These are phyloP conservation scores for Fusarium mundagurra DNA, from an alignment of 2,329 filamentous ascomycete genomes.

Conservation along the genomic window DNA sequence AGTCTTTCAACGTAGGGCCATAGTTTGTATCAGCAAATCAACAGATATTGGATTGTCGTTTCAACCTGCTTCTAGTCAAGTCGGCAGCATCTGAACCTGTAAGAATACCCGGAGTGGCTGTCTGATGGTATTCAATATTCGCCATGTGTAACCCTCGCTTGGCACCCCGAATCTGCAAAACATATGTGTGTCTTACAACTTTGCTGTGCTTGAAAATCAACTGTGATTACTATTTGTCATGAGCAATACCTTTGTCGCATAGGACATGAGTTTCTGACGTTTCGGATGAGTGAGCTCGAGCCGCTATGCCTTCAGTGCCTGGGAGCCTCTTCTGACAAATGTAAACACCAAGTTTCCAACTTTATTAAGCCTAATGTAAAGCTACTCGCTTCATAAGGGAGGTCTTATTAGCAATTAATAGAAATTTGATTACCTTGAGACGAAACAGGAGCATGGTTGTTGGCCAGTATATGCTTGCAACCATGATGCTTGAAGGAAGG, in stretches of 20 bases:
- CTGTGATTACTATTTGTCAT: background rate
- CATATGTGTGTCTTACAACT: background rate
- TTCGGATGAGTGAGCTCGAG: conserved; percentile 5
- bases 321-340: background rate
- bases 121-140: background rate
- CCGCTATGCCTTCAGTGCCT: conserved; percentile 1
- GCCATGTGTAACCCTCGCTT: conserved; percentile 11
- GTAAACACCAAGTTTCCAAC: background rate
- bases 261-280: background rate
- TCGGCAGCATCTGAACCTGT: background rate
- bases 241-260: background rate
- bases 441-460: background rate
- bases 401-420: too few species aligned
- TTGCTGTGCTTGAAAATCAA: background rate
- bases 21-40: background rate
- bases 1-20: background rate
- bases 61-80: background rate
- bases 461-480: background rate
- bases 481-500: too few species aligned
- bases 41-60: background rate
- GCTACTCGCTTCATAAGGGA: background rate
- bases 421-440: background rate
- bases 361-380: background rate
- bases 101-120: background rate
- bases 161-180: conserved; percentile 12